Evolutionary conservation across 2,329 filamentous ascomycete species (phyloP), one percentile per base, ranked within the genome.

Genomic region (Scleromitrula shiraiana): DNA sequence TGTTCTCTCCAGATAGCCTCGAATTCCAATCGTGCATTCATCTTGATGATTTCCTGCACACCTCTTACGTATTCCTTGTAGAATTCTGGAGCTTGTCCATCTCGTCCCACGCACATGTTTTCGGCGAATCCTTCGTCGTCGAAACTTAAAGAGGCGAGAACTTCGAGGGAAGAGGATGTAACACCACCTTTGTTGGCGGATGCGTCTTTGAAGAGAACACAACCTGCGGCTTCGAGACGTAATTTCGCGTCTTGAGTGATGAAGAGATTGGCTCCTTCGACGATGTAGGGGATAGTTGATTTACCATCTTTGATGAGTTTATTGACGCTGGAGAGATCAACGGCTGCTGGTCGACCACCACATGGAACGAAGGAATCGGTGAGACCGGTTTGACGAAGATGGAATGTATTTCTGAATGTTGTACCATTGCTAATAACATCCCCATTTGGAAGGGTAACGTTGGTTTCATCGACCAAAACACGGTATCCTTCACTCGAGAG

Each of bases 161-260:
- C 93, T 64, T 98, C 93, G 26, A 97, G 82, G 1, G 93, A 97
- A 0, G 93, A 97, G 1, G 89, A 96, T 0, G 93, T 98, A 38
- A 98, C 93, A 66, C 93, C 93, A 56, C 93, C 93, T 76, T 98
- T 98, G 78, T 98, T 98, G 49, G 91, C 90, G 30, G 88, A 95
- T 5, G 93, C 93, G 67, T 98, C 93, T 73, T 98, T 98, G 82
- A 89, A 96, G 33, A 98, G 70, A 60, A 97, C 81, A 64, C 88
- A 94, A 51, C 93, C 93, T n/a, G 91, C 90, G 59, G 88, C 84
- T 71, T 98, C 93, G 12, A 98, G 80, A 20, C 89, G 86, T 47
- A 97, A 77, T 73, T 97, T 97, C 60, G 91, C 91, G 62, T 98
- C 93, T 68, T 98, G 93, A 0, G 93, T 96, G 70, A 98, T 94